Evolutionary conservation across 306 rosid genomes (phyloP).

Genomic region (Gillenia trifoliata): DNA sequence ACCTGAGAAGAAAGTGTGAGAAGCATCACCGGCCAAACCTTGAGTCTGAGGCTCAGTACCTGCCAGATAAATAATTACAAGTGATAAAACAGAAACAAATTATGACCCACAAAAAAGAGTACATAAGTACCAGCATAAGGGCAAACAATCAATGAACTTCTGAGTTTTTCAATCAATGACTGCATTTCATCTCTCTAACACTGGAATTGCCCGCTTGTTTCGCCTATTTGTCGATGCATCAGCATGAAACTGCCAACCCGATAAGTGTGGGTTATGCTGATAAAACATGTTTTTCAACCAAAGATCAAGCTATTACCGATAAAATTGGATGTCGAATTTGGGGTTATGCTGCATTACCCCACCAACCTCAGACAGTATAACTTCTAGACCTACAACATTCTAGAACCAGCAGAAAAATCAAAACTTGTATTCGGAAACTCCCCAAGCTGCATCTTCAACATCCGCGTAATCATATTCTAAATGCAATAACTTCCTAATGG

Average conservation of each 20-base stretch:
- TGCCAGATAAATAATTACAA: constrained; percentile 20
- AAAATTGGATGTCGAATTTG: not conserved
- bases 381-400: not conserved
- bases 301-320: not conserved
- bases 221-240: not conserved
- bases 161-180: not conserved
- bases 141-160: not conserved
- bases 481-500: not conserved
- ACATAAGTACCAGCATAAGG: not conserved
- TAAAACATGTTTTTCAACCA: too few relatives aligned
- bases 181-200: not conserved
- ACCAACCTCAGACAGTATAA: not conserved
- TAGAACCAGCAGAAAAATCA: not conserved
- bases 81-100: not conserved
- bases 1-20: constrained; percentile 42
- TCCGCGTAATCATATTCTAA: not conserved
- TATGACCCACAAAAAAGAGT: not conserved
- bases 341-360: not conserved
- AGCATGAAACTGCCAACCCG: not conserved
- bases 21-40: constrained; percentile 29
- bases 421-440: not conserved
- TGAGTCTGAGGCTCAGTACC: constrained; percentile 52
- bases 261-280: too few relatives aligned
- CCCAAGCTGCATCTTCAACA: not conserved
- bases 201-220: not conserved